phyloP scores from a whole-genome alignment of 345 rosid genomes.

The Populus simonii region DNA sequence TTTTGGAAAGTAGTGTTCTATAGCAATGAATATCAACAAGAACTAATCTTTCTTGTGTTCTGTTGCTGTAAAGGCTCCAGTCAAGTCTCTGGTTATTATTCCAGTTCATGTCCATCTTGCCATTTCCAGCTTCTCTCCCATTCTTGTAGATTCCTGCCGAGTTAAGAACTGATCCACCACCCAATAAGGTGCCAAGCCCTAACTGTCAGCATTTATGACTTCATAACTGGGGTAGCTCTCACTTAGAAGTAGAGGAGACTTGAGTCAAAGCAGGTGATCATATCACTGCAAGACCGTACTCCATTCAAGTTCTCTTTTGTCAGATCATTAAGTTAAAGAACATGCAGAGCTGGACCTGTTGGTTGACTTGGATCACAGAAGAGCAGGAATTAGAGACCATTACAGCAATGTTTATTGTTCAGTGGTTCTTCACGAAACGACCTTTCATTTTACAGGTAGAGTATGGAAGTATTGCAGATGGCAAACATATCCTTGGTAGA shows the following conservation, averaged over 20 bases:
- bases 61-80: background rate
- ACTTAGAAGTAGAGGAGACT: background rate
- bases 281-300: background rate
- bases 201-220: background rate
- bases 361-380: background rate
- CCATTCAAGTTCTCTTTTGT: background rate
- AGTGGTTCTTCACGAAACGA: background rate
- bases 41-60: background rate
- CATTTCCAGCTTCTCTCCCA: background rate
- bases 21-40: background rate
- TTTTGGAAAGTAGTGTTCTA: background rate
- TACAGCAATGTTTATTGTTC: background rate
- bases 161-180: background rate
- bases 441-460: background rate
- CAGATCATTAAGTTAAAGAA: background rate
- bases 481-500: background rate
- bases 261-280: background rate
- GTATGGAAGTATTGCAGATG: background rate
- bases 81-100: background rate
- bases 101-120: background rate
- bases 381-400: background rate
- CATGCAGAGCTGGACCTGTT: background rate
- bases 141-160: background rate
- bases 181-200: background rate
- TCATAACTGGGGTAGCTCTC: background rate